Evolutionary conservation across 2,329 filamentous ascomycete genomes (phyloP).

Genomic region (Pseudogymnoascus sp.): DNA sequence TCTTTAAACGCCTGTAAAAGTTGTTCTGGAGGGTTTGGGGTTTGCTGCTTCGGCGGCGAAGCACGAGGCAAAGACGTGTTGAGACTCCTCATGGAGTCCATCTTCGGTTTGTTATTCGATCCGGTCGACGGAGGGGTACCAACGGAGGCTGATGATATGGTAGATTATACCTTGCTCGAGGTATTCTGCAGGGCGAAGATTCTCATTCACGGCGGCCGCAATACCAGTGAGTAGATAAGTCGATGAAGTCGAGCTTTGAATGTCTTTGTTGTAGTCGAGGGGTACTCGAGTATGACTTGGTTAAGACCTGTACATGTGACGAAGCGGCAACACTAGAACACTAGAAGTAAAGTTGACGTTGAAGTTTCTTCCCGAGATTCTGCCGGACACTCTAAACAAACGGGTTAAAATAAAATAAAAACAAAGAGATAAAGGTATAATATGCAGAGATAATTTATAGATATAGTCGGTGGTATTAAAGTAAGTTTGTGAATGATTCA

Average conservation of each 20-base stretch:
- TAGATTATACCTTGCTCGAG: neutral
- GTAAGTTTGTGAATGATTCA: neutral
- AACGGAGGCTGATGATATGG: neutral
- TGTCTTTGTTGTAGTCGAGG: constrained; percentile 3
- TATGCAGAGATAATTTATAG: neutral
- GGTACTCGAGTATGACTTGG: neutral
- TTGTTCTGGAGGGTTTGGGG: constrained; percentile 50
- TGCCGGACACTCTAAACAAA: neutral
- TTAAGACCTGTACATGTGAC: constrained; percentile 6
- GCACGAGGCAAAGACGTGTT: constrained; percentile 54
- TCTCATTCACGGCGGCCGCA: neutral
- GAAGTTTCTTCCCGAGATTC: constrained; percentile 8
- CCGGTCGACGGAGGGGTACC: neutral
- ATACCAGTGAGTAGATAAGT: neutral
- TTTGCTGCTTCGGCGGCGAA: constrained; percentile 38
- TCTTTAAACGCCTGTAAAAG: constrained; percentile 86
- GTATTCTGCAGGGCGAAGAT: neutral
- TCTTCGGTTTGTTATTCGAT: constrained; percentile 28
- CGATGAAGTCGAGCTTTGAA: neutral
- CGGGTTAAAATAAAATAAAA: neutral
- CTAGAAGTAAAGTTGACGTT: constrained; percentile 6
- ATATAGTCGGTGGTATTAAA: constrained; percentile 2
- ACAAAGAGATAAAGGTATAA: neutral
- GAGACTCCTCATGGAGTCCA: constrained; percentile 60
- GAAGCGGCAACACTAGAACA: constrained; percentile 7